Conservation (phyloP, 2,329 filamentous ascomycete species). For the Paramyrothecium sp. region DNA sequence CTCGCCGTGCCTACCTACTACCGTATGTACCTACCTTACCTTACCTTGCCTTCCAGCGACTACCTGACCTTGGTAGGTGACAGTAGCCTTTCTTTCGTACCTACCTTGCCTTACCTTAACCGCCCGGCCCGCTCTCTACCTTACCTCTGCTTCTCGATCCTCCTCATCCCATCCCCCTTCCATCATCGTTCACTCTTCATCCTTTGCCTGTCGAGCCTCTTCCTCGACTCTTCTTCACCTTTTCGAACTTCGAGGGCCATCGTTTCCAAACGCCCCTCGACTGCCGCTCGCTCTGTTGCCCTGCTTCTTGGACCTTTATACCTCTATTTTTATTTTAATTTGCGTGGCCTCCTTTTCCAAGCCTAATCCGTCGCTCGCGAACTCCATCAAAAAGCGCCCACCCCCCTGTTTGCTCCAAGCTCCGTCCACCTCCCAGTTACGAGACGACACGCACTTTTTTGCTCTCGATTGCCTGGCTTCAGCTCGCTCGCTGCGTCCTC, state of each 20-base stretch:
- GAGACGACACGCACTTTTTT: not conserved
- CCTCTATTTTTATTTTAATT: not conserved
- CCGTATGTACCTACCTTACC: too few species aligned
- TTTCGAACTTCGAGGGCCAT: not conserved
- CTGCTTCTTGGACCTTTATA: not conserved
- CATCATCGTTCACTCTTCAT: not conserved
- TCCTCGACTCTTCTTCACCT: not conserved
- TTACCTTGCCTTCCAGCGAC: too few species aligned
- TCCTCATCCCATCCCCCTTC: not conserved
- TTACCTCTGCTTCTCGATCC: too few species aligned
- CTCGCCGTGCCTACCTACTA: too few species aligned
- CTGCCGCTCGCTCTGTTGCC: not conserved
- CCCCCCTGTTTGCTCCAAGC: not conserved
- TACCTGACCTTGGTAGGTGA: too few species aligned
- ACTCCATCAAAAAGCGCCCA: not conserved
- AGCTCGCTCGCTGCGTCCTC: not conserved
- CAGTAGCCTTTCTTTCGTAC: too few species aligned
- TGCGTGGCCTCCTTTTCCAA: not conserved
- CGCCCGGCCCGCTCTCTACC: not conserved
- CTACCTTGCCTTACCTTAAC: not conserved
- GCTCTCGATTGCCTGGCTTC: not conserved
- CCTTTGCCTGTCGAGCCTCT: not conserved
- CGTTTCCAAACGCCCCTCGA: not conserved
- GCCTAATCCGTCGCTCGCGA: not conserved
- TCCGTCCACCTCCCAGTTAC: not conserved